Conservation (phyloP, 495 filamentous ascomycete species). For the Penicillium flavigenum region DNA sequence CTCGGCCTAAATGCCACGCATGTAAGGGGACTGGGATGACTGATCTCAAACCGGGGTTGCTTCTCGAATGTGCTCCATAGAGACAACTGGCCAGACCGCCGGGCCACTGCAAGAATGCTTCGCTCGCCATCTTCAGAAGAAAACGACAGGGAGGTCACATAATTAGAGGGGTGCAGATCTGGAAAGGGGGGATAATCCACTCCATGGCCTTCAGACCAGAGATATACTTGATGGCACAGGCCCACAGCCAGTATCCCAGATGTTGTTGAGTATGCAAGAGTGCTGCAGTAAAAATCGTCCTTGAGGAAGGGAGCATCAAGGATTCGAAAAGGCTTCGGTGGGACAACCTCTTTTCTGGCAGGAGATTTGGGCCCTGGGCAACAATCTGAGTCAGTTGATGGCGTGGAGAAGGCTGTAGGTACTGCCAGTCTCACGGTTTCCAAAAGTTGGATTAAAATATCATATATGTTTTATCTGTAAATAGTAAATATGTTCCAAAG, state of each 20-base stretch:
- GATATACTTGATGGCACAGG: slow-evolving; percentile 75
- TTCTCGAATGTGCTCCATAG: slow-evolving; percentile 61
- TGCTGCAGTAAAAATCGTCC: slow-evolving; percentile 95
- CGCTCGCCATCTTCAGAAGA: slow-evolving; percentile 75
- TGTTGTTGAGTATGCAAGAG: slow-evolving; percentile 78
- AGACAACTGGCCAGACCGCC: slow-evolving; percentile 64
- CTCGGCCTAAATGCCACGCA: slow-evolving; percentile 70
- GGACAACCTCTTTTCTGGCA: slow-evolving; percentile 43
- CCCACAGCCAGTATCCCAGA: slow-evolving; percentile 80
- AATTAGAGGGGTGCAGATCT: slow-evolving; percentile 45
- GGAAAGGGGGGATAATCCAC: slow-evolving; percentile 48
- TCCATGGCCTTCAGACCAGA: slow-evolving; percentile 77
- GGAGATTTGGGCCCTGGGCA: slow-evolving; percentile 26
- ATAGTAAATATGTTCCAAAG: slow-evolving; percentile 8
- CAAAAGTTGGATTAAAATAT: slow-evolving; percentile 1
- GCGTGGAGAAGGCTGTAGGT: neutral
- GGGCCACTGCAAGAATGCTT: slow-evolving; percentile 81
- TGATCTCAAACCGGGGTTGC: slow-evolving; percentile 69
- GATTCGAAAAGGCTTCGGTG: slow-evolving; percentile 77
- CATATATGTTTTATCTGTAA: slow-evolving; percentile 11
- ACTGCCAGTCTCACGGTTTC: slow-evolving; percentile 4
- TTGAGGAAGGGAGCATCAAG: slow-evolving; percentile 83
- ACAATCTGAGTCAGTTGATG: slow-evolving; percentile 15
- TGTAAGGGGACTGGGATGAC: slow-evolving; percentile 67
- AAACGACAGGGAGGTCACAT: slow-evolving; percentile 84